These are phyloP conservation scores for Microthlaspi erraticum DNA, from an alignment of 345 rosid genomes.

Conservation along the genomic window DNA sequence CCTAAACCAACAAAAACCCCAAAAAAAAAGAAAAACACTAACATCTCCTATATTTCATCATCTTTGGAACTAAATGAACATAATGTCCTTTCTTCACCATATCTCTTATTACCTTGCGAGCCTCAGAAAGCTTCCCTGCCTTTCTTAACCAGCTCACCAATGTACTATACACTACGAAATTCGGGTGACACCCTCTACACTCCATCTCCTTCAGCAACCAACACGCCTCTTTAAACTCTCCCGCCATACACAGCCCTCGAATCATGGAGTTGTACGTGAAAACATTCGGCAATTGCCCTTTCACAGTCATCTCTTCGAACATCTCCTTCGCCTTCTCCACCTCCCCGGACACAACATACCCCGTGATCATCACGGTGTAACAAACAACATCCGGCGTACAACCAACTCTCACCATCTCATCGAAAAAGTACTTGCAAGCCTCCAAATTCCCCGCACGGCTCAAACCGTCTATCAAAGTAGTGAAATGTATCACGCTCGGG, in stretches of 20 bases:
- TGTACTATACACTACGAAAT: constrained; percentile 83
- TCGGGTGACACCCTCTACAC: constrained; percentile 81
- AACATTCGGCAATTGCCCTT: constrained; percentile 78
- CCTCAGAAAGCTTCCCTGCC: constrained; percentile 80
- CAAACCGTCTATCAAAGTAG: constrained; percentile 91
- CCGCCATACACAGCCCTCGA: constrained; percentile 77
- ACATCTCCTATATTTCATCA: constrained; percentile 56
- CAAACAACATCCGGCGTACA: constrained; percentile 82
- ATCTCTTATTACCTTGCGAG: constrained; percentile 65
- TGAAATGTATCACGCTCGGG: constrained; percentile 73
- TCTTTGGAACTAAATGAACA: constrained; percentile 61
- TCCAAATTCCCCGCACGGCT: constrained; percentile 87
- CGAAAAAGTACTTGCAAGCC: constrained; percentile 76
- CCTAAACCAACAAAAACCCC: constrained; percentile 15
- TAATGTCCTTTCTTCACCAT: constrained; percentile 79
- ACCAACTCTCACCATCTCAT: constrained; percentile 70
- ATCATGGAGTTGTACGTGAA: constrained; percentile 90
- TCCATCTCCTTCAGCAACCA: constrained; percentile 83
- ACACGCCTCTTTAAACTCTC: constrained; percentile 72
- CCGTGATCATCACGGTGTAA: constrained; percentile 85
- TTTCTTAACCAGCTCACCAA: constrained; percentile 69
- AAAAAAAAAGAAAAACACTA: constrained; percentile 29
- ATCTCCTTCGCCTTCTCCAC: constrained; percentile 70
- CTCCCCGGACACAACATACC: constrained; percentile 66
- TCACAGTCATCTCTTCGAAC: constrained; percentile 66